These are phyloP conservation scores for Staphylotrichum longicolle DNA, from an alignment of 495 filamentous ascomycete genomes.

Conservation along the genomic window DNA sequence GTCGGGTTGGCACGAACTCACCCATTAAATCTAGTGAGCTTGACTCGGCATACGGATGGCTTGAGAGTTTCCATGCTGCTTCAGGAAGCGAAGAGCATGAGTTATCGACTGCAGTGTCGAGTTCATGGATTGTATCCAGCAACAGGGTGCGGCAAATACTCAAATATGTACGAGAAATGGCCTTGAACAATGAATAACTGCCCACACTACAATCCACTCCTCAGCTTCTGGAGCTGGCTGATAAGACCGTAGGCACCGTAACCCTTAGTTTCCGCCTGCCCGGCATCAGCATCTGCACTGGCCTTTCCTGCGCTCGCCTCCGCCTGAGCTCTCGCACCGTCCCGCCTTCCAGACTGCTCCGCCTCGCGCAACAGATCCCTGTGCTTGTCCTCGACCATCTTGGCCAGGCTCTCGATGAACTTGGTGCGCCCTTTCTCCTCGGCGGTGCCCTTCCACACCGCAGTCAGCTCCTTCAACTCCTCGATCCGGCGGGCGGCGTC, in stretches of 20 bases:
- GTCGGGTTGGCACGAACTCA: too few species aligned
- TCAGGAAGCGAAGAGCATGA: too few species aligned
- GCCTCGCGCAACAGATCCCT: constrained; percentile 55
- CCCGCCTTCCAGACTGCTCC: constrained; percentile 43
- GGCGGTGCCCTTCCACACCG: constrained; percentile 89
- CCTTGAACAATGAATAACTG: too few species aligned
- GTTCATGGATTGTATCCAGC: too few species aligned
- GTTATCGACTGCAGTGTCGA: too few species aligned
- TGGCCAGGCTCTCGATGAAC: constrained; percentile 76
- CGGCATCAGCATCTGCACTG: constrained; percentile 19
- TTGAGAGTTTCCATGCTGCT: too few species aligned
- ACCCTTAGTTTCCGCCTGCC: constrained; percentile 34
- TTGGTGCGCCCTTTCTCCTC: constrained; percentile 82
- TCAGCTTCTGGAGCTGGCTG: constrained; percentile 73
- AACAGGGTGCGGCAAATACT: too few species aligned
- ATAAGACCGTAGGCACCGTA: constrained; percentile 71
- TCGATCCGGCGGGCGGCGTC: constrained; percentile 69
- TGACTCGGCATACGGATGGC: too few species aligned
- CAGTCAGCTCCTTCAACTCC: constrained; percentile 65
- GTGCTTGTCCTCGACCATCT: constrained; percentile 57
- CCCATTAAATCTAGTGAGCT: too few species aligned
- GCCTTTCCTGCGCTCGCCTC: constrained; percentile 6
- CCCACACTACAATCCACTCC: constrained; percentile 64
- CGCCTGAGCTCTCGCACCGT: constrained; percentile 24
- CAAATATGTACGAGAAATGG: too few species aligned